Conservation (phyloP, 2,329 filamentous ascomycete species). For the Cladophialophora psammophila region DNA sequence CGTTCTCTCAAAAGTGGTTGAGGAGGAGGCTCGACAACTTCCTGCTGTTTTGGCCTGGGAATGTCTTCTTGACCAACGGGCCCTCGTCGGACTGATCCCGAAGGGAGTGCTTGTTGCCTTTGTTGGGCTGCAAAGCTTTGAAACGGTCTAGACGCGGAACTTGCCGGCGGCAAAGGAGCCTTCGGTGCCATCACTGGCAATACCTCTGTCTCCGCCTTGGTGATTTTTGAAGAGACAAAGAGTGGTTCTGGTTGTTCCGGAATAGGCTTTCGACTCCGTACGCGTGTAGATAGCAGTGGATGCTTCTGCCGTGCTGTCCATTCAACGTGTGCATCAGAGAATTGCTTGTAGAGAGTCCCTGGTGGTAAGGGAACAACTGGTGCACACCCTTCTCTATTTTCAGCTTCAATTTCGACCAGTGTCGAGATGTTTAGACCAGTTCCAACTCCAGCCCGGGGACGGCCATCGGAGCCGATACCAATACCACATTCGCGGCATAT, state of each 20-base stretch:
- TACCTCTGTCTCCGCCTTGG: slow-evolving; percentile 15
- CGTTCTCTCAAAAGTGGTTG: slow-evolving; percentile 42
- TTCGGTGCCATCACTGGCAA: slow-evolving; percentile 15
- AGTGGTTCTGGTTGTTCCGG: slow-evolving; percentile 17
- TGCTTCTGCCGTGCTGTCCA: slow-evolving; percentile 47
- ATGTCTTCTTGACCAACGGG: slow-evolving; percentile 18
- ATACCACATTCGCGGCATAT: slow-evolving; percentile 57
- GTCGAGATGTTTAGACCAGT: slow-evolving; percentile 55
- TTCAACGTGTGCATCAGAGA: slow-evolving; percentile 50
- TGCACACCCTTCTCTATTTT: slow-evolving; percentile 55
- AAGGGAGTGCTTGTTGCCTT: slow-evolving; percentile 53
- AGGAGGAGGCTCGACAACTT: slow-evolving; percentile 15
- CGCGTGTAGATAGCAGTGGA: slow-evolving; percentile 27
- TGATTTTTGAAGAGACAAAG: not conserved
- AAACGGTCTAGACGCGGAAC: slow-evolving; percentile 27
- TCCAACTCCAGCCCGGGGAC: slow-evolving; percentile 52
- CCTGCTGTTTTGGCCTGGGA: slow-evolving; percentile 6
- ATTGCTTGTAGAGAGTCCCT: slow-evolving; percentile 56
- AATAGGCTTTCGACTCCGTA: slow-evolving; percentile 35
- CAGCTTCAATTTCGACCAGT: slow-evolving; percentile 54
- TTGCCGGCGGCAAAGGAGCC: slow-evolving; percentile 7
- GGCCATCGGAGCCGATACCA: slow-evolving; percentile 52
- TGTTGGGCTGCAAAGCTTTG: slow-evolving; percentile 56
- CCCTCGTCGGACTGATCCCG: slow-evolving; percentile 17
- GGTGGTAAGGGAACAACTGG: slow-evolving; percentile 55